phyloP scores from a whole-genome alignment of 2,329 filamentous ascomycete genomes.

The Fusarium incarnatum region DNA sequence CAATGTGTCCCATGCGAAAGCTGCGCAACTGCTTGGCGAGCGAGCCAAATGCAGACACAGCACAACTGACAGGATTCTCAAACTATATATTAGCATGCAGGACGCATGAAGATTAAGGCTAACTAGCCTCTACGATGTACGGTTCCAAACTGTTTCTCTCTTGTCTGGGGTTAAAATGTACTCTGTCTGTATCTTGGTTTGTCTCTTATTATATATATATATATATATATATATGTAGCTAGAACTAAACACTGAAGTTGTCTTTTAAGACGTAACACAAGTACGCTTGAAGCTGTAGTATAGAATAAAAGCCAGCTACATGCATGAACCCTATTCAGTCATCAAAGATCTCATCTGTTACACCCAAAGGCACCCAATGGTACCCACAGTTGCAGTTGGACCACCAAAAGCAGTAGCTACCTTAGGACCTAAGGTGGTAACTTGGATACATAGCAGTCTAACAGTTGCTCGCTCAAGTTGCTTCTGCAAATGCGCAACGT shows the following conservation, averaged over 20 bases:
- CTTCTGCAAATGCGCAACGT: conserved; percentile 3
- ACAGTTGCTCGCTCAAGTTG: not conserved
- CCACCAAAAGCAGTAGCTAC: too few species aligned
- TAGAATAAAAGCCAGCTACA: not conserved
- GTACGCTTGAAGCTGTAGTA: conserved; percentile 3
- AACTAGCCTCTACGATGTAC: not conserved
- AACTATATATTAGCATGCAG: not conserved
- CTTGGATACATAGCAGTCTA: too few species aligned
- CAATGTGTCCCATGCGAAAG: conserved; percentile 65
- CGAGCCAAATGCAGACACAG: conserved; percentile 17
- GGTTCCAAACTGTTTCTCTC: not conserved
- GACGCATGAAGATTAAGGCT: not conserved
- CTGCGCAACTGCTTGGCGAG: conserved; percentile 51
- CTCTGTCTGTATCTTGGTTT: not conserved
- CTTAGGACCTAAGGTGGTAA: too few species aligned
- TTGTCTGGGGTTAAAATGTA: not conserved
- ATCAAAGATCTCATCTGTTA: conserved; percentile 23
- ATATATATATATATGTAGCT: conserved; percentile 28
- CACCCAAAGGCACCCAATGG: not conserved
- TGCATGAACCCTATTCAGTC: conserved; percentile 14
- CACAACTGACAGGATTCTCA: not conserved
- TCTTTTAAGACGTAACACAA: conserved; percentile 1
- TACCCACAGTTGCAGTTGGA: not conserved
- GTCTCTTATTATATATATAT: conserved; percentile 13
- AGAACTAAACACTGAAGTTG: not conserved